A percentile compares a stretch with the other conserved stretches of the same genome.
Conservation (phyloP, 1,284 basidiomycete genomes). For the Malassezia pachydermatis region DNA sequence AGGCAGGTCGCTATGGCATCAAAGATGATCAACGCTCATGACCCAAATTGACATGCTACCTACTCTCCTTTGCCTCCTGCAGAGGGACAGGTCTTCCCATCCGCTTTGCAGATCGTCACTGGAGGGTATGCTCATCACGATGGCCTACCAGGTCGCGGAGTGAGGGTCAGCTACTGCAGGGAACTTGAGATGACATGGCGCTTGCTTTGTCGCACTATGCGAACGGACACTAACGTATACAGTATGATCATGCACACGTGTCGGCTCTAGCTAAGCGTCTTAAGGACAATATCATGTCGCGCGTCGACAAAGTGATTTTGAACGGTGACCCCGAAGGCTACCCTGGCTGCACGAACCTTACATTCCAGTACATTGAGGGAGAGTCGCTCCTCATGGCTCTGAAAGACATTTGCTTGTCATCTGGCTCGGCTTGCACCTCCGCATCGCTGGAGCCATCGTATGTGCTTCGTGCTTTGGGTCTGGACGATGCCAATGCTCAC, state of each 20-base stretch:
- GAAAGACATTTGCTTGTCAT: constrained; percentile 93
- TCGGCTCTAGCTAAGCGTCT: constrained; percentile 69
- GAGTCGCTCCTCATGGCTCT: constrained; percentile 96
- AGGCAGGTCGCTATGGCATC: background rate
- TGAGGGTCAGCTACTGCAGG: constrained; percentile 64
- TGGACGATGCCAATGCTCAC: constrained; percentile 95
- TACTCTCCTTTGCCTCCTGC: background rate
- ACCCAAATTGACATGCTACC: constrained; percentile 13
- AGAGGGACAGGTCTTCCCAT: background rate
- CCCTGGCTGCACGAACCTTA: constrained; percentile 72
- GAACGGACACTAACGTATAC: constrained; percentile 6
- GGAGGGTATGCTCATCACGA: background rate
- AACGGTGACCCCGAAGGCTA: constrained; percentile 72
- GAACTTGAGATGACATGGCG: constrained; percentile 60
- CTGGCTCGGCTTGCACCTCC: constrained; percentile 95
- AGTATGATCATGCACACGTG: constrained; percentile 72
- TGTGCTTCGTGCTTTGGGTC: constrained; percentile 85
- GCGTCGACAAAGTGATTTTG: constrained; percentile 79
- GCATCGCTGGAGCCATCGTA: constrained; percentile 97
- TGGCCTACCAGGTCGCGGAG: background rate
- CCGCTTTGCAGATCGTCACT: background rate
- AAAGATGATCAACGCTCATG: constrained; percentile 14
- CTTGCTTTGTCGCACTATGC: background rate
- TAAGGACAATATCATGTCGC: constrained; percentile 66
- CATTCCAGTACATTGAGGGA: constrained; percentile 93